These are phyloP conservation scores for Leucoagaricus sp. DNA, from an alignment of 1,284 basidiomycete species.

Conservation along the genomic window DNA sequence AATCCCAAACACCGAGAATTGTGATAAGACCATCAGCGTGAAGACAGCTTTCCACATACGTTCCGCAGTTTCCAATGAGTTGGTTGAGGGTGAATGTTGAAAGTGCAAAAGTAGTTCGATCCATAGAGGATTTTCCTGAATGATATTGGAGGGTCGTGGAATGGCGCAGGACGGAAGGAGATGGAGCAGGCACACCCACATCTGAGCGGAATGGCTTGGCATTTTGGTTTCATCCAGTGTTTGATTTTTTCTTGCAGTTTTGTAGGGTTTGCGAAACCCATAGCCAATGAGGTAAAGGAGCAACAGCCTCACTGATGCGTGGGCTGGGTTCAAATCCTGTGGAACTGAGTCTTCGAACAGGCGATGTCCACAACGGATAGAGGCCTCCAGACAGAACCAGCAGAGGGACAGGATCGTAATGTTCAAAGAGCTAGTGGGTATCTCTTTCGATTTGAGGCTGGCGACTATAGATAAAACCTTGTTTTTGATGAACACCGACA, in stretches of 20 bases:
- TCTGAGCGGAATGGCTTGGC: conserved; percentile 49
- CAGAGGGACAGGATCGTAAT: conserved; percentile 45
- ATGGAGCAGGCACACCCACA: conserved; percentile 82
- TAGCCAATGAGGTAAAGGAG: conserved; percentile 53
- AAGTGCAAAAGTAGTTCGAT: conserved; percentile 39
- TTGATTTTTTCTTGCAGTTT: conserved; percentile 37
- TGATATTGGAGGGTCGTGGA: conserved; percentile 19
- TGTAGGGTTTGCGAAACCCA: conserved; percentile 54
- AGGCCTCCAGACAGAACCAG: conserved; percentile 67
- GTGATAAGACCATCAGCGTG: conserved; percentile 73
- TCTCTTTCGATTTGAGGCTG: conserved; percentile 27
- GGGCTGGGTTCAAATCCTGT: conserved; percentile 20
- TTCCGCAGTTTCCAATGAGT: conserved; percentile 61
- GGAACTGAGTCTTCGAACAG: conserved; percentile 19
- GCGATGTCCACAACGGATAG: conserved; percentile 38
- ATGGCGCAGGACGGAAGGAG: conserved; percentile 33
- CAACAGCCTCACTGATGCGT: conserved; percentile 39
- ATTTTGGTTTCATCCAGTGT: conserved; percentile 34
- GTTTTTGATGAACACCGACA: conserved; percentile 34
- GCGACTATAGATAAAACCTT: conserved; percentile 3
- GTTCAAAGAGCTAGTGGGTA: conserved; percentile 33
- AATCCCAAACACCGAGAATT: conserved; percentile 74
- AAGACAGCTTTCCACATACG: conserved; percentile 74
- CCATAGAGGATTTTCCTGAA: conserved; percentile 45
- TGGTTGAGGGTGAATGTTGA: conserved; percentile 33